Base-by-base conservation (phyloP, 2,329 filamentous ascomycete species). In the Ophiostoma ips region DNA sequence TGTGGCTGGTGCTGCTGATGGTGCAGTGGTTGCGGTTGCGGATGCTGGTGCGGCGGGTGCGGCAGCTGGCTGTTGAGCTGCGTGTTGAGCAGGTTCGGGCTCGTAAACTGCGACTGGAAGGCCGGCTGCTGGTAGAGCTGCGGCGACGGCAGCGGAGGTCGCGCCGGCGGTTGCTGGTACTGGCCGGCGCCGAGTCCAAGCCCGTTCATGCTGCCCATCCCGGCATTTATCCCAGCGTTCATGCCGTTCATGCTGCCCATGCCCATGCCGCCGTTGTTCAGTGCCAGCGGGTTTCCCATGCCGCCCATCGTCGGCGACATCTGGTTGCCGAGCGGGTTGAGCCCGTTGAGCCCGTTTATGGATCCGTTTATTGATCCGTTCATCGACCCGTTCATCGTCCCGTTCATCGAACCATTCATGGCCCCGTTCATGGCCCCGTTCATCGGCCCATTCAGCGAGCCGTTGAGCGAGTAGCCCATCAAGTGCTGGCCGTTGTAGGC, bases 401-500 rank as follows among this genome's bases (percentile, higher is more conserved):
- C 40, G 16, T 16, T 36, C 15, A 36, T 36, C 7, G 5, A 12
- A 3, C 35, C 35, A 13, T n/a, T 16, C 35, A 36, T 16, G 13
- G 34, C 10, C 13, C 15, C 15, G 15, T 44, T 44, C 40, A 44
- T 41, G 10, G 37, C 19, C 18, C 38, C 38, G 2, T 24, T 24
- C 38, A 28, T 31, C 1, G 28, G 31, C 16, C 43, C 43, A 6
- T 45, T 45, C 11, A 45, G 15, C 21, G 47, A n/a, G 12, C 50
- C 50, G 40, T 46, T 50, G 8, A 55, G 46, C 18, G 49, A 37
- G 48, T 54, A 57, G 31, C 49, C 43, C 53, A 55, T 51, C 50
- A 53, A 59, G 55, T 58, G 62, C 57, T 68, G 66, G 60, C 61
- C 64, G 54, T 62, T 59, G 58, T 61, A 69, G 55, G 60, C 60